A percentile compares a stretch with the other conserved stretches of the same genome.
These are phyloP conservation scores for Calocybe indica DNA, from an alignment of 768 basidiomycete genomes.

Conservation along the genomic window DNA sequence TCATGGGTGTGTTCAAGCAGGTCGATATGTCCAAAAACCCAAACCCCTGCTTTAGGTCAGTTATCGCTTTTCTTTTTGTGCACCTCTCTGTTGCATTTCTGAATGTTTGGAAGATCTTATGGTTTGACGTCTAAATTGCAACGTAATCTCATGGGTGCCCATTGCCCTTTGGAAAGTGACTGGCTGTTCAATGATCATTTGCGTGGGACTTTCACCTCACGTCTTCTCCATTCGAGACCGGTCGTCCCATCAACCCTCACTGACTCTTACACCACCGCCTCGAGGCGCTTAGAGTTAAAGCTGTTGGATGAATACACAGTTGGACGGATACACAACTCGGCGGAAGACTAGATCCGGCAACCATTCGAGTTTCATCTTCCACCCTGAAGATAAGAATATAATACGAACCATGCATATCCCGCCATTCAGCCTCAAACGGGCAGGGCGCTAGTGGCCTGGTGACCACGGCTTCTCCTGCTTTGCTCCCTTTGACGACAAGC, in stretches of 20 bases:
- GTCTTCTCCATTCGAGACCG: constrained; percentile 51
- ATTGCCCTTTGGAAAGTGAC: constrained; percentile 32
- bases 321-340: constrained; percentile 44
- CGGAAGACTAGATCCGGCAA: too few species aligned
- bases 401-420: too few species aligned
- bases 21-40: constrained; percentile 98
- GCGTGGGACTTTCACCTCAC: constrained; percentile 95
- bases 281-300: constrained; percentile 92
- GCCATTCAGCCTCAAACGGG: too few species aligned
- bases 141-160: constrained; percentile 70
- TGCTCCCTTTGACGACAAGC: too few species aligned
- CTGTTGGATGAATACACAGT: constrained; percentile 57
- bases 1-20: constrained; percentile 89
- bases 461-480: too few species aligned
- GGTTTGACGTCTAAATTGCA: constrained; percentile 93
- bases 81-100: constrained; percentile 3
- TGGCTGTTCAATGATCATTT: constrained; percentile 79
- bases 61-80: not conserved
- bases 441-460: too few species aligned
- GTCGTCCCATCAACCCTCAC: constrained; percentile 44
- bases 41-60: constrained; percentile 95
- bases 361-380: too few species aligned
- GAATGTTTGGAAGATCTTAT: constrained; percentile 60
- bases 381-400: too few species aligned
- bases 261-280: constrained; percentile 91